phyloP scores from a whole-genome alignment of 345 rosid genomes.

The Dimocarpus longan region DNA sequence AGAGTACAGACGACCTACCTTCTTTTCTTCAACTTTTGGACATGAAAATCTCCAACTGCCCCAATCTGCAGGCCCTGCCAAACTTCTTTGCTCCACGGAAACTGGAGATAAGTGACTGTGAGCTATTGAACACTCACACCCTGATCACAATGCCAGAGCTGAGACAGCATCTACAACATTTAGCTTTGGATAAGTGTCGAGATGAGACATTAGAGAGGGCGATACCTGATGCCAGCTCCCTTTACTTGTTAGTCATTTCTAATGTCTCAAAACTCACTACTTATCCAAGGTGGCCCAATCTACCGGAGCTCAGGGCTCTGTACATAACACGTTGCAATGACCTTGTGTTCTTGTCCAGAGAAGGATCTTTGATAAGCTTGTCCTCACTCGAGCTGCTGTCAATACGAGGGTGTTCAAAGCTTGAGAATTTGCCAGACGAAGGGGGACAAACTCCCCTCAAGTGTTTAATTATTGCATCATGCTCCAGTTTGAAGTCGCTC shows the following conservation, averaged over 20 bases:
- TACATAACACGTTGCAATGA: constrained; percentile 25
- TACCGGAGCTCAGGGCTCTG: constrained; percentile 30
- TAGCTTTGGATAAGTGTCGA: not conserved
- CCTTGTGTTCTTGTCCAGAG: constrained; percentile 23
- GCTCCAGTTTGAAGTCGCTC: constrained; percentile 17
- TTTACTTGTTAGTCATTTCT: constrained; percentile 12
- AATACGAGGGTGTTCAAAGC: constrained; percentile 26
- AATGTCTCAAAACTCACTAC: constrained; percentile 20
- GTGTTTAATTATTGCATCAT: constrained; percentile 27
- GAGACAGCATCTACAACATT: constrained; percentile 6
- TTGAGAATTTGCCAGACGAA: constrained; percentile 21
- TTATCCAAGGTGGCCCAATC: constrained; percentile 28
- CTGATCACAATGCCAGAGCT: not conserved
- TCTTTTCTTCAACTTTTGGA: not conserved
- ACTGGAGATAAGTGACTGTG: constrained; percentile 9
- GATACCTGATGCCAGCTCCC: not conserved
- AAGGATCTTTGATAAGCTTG: constrained; percentile 28
- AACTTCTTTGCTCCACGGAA: not conserved
- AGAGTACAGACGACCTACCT: not conserved
- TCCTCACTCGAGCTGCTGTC: constrained; percentile 29
- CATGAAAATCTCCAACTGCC: not conserved
- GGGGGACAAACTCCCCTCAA: constrained; percentile 13
- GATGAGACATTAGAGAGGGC: constrained; percentile 11
- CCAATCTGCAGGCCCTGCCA: constrained; percentile 5
- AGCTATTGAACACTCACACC: not conserved